Conservation (phyloP, 225 moss, liverwort and hornwort species). For the Physcomitrium patens region DNA sequence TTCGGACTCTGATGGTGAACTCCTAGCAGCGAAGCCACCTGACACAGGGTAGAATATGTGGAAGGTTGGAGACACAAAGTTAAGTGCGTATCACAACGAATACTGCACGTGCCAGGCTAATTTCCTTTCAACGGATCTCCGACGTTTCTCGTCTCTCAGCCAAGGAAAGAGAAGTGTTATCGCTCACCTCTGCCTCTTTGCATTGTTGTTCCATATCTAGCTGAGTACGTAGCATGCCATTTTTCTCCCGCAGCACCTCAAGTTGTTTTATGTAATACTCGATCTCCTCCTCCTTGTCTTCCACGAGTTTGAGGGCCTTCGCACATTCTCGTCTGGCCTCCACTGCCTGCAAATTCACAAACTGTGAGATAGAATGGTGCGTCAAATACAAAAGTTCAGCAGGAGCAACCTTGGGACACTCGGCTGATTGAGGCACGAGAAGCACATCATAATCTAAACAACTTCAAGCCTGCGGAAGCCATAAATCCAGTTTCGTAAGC, state of each 20-base stretch:
- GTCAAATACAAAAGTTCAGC: not conserved
- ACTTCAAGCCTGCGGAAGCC: constrained; percentile 12
- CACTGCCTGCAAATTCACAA: constrained; percentile 33
- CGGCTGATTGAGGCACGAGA: not conserved
- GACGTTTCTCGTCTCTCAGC: not conserved
- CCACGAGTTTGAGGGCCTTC: constrained; percentile 44
- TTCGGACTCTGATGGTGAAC: constrained; percentile 32
- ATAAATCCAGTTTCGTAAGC: not conserved
- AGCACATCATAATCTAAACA: not conserved
- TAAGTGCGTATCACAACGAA: not conserved
- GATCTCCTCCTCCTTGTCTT: constrained; percentile 59
- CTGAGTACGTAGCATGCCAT: constrained; percentile 49
- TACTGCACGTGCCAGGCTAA: not conserved
- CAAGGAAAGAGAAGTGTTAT: not conserved
- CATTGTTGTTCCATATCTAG: constrained; percentile 60
- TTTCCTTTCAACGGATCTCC: not conserved
- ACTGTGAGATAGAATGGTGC: not conserved
- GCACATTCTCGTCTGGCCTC: constrained; percentile 46
- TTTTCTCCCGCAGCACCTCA: constrained; percentile 58
- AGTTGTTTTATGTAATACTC: constrained; percentile 47
- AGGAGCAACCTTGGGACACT: not conserved
- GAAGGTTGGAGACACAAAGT: not conserved
- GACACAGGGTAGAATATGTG: constrained; percentile 26
- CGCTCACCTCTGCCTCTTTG: constrained; percentile 56
- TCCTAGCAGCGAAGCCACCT: constrained; percentile 41